Evolutionary conservation across 2,329 filamentous ascomycete species (phyloP), one percentile per base, ranked within the genome.

Genomic region (Periconia macrospinosa): DNA sequence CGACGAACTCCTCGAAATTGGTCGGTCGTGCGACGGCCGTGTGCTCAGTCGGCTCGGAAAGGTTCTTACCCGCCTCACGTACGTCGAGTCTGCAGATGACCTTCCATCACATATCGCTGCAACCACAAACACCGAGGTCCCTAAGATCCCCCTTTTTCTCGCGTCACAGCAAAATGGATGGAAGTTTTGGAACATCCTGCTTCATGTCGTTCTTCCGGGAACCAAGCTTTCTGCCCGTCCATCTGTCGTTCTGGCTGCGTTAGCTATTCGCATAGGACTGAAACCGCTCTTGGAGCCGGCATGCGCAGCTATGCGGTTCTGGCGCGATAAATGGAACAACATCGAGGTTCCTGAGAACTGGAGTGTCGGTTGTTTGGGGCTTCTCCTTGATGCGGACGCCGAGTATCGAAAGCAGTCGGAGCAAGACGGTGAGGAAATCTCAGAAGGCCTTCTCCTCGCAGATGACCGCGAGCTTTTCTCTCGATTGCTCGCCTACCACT

Each of bases 1-100:
- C 11, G 72, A 69, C 0, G 79, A 83, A 47, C 72, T 83, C 11
- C 69, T 83, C 1, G 80, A 83, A 51, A 81, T 83, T 53, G 78
- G 78, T 8, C 71, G 80, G 13, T 82, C 79, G 0, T 83, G 81
- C 60, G 75, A 83, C 47, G 70, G 75, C 47, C 70, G 68, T 2
- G 78, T 82, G 46, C 72, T 83, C 1, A 75, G 75, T 13, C 76
- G 80, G 0, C 69, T 83, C 1, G 78, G 80, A 8, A 74, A 71
- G 30, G 74, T 81, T 6, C 67, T 83, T 11, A 80, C 79, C 0
- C 75, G 73, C 5, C 60, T 83, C 5, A 78, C 76, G 1, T 81
- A 78, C 55, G 75, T 78, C 7, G 61, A 69, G 23, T 72, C 72
- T 2, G 62, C 69, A 30, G 67, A 70, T 1, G 74, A 78, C 5